Percentiles rank a stretch among this genome's conserved stretches.
Conservation (phyloP, 805 yeast genomes). For the Peterozyma xylosa region DNA sequence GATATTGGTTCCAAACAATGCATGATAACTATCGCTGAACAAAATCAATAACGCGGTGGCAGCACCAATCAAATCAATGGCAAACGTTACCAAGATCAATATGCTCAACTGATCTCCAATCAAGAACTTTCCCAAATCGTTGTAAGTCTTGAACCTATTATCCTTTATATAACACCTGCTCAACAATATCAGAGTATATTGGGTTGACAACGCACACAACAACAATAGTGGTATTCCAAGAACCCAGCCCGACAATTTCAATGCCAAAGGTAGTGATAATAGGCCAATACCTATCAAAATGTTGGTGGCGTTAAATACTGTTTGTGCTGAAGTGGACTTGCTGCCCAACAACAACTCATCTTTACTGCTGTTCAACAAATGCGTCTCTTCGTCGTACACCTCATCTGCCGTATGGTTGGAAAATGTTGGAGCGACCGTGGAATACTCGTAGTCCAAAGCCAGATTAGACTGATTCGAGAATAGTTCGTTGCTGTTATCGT, state of each 20-base stretch:
- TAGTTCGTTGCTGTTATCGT: neutral
- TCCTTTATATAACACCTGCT: slow-evolving; percentile 37
- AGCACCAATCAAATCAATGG: slow-evolving; percentile 56
- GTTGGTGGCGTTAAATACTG: slow-evolving; percentile 71
- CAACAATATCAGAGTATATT: slow-evolving; percentile 45
- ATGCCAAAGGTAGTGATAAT: slow-evolving; percentile 64
- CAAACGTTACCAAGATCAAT: slow-evolving; percentile 40
- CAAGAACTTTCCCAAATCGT: slow-evolving; percentile 46
- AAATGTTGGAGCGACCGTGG: no score
- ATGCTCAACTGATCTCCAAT: slow-evolving; percentile 39
- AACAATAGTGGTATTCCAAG: slow-evolving; percentile 35
- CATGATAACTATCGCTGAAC: slow-evolving; percentile 52
- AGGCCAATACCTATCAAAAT: slow-evolving; percentile 73
- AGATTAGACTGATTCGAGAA: no score
- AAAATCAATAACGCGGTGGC: slow-evolving; percentile 48
- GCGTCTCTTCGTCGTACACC: no score
- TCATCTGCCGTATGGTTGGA: no score
- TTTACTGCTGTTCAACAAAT: no score
- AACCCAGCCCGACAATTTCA: slow-evolving; percentile 63
- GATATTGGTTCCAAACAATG: slow-evolving; percentile 32
- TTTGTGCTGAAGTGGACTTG: slow-evolving; percentile 63
- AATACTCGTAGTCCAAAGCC: no score
- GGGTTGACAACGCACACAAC: slow-evolving; percentile 40
- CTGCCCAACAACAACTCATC: no score
- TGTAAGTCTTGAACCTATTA: slow-evolving; percentile 40